Evolutionary conservation across 768 basidiomycete genomes (phyloP).

Genomic region (Vararia minispora): DNA sequence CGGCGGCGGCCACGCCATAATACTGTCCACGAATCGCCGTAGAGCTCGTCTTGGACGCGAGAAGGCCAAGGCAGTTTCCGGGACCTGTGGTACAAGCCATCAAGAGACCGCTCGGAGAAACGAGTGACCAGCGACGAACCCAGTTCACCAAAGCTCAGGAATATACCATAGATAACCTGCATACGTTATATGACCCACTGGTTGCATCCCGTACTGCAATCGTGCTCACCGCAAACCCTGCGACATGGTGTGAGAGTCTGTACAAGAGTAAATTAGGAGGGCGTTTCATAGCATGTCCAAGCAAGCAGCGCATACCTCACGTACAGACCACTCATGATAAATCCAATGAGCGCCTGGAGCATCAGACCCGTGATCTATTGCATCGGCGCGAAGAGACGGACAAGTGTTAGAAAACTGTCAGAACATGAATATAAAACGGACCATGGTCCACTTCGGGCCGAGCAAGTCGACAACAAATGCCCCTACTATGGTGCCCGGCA

Average conservation of each 20-base stretch:
- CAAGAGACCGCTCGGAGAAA: not conserved
- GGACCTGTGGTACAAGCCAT: constrained; percentile 34
- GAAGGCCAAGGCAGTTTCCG: constrained; percentile 76
- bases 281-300: too few relatives aligned
- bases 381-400: not conserved
- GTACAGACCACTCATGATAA: constrained; percentile 86
- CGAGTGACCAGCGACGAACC: constrained; percentile 38
- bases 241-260: constrained; percentile 54
- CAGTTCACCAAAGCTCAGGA: constrained; percentile 81
- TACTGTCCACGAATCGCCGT: constrained; percentile 81
- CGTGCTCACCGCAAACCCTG: constrained; percentile 55
- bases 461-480: constrained; percentile 69
- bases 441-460: constrained; percentile 71
- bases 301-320: constrained; percentile 28
- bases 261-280: not conserved
- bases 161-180: constrained; percentile 81
- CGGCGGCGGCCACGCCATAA: constrained; percentile 78
- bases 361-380: constrained; percentile 55
- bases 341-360: constrained; percentile 64
- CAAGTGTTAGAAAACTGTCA: too few relatives aligned
- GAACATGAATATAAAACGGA: constrained; percentile 15
- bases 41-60: constrained; percentile 78
- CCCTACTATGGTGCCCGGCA: constrained; percentile 63
- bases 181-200: not conserved
- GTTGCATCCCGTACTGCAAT: not conserved